These are phyloP conservation scores for Allium sativum DNA, from an alignment of 106 monocot species.

Conservation along the genomic window DNA sequence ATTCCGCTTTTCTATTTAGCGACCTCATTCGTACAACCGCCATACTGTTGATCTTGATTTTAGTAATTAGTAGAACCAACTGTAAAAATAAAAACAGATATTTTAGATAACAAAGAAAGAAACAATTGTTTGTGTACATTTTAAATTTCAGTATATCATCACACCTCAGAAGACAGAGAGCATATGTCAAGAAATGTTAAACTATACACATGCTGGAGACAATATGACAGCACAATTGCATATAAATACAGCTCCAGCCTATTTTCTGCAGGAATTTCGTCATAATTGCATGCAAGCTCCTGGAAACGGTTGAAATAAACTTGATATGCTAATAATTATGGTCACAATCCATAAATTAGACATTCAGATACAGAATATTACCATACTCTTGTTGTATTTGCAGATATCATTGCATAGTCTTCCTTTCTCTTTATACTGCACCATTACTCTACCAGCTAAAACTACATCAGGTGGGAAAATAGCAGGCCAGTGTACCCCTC, in stretches of 20 bases:
- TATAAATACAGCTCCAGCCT: conserved; percentile 77
- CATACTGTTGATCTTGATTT: conserved; percentile 78
- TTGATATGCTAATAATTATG: not conserved
- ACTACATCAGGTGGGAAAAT: conserved; percentile 78
- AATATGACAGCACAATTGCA: conserved; percentile 55
- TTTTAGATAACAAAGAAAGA: too few relatives aligned
- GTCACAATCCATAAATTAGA: too few relatives aligned
- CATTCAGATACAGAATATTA: not conserved
- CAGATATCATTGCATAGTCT: conserved; percentile 8
- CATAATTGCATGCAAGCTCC: conserved; percentile 76
- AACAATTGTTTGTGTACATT: too few relatives aligned
- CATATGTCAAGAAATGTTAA: conserved; percentile 25
- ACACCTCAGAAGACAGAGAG: conserved; percentile 57
- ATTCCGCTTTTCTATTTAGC: conserved; percentile 14
- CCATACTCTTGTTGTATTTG: conserved; percentile 14
- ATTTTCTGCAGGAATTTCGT: conserved; percentile 24
- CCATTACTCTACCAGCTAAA: conserved; percentile 66
- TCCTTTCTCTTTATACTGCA: conserved; percentile 28
- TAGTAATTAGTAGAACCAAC: conserved; percentile 61
- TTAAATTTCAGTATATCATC: not conserved
- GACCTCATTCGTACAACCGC: conserved; percentile 66
- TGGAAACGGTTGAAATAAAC: conserved; percentile 10
- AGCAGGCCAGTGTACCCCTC: conserved; percentile 72
- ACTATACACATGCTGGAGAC: conserved; percentile 38
- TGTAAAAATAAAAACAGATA: conserved; percentile 15